Conservation (phyloP, 805 yeast genomes). For the Sugiyamaella qingdaonensis region DNA sequence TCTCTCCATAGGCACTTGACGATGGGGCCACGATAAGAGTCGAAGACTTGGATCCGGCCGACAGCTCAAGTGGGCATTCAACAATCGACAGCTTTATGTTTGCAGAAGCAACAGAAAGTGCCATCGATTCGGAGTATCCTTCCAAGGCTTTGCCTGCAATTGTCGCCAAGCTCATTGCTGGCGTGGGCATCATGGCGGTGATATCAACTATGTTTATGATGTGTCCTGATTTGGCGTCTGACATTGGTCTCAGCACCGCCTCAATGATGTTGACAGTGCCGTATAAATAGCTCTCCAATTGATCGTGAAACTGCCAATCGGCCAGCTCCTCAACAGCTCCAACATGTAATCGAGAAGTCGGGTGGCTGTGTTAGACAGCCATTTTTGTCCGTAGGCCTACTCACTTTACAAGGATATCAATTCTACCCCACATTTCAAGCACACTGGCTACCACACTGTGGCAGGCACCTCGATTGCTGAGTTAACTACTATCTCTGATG, state of each 20-base stretch:
- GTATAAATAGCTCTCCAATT: slow-evolving; percentile 16
- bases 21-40: slow-evolving; percentile 3
- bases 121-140: slow-evolving; percentile 32
- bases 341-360: slow-evolving; percentile 10
- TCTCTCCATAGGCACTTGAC: slow-evolving; percentile 15
- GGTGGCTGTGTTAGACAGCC: slow-evolving; percentile 3
- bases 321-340: slow-evolving; percentile 21
- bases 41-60: slow-evolving; percentile 17
- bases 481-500: not conserved
- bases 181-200: slow-evolving; percentile 29
- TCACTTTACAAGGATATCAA: slow-evolving; percentile 21
- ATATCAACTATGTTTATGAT: slow-evolving; percentile 27
- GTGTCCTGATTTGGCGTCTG: slow-evolving; percentile 27
- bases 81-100: slow-evolving; percentile 30
- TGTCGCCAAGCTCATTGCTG: slow-evolving; percentile 25
- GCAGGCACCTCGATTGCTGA: slow-evolving; percentile 14
- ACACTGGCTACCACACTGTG: slow-evolving; percentile 19
- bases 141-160: slow-evolving; percentile 32
- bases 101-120: slow-evolving; percentile 27
- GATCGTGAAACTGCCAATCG: slow-evolving; percentile 17
- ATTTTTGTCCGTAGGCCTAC: not conserved
- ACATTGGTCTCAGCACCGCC: slow-evolving; percentile 27
- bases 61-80: slow-evolving; percentile 28
- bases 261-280: slow-evolving; percentile 22
- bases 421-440: slow-evolving; percentile 14